Conservation (phyloP, 179 eudicot species). For the Silene vulgaris region DNA sequence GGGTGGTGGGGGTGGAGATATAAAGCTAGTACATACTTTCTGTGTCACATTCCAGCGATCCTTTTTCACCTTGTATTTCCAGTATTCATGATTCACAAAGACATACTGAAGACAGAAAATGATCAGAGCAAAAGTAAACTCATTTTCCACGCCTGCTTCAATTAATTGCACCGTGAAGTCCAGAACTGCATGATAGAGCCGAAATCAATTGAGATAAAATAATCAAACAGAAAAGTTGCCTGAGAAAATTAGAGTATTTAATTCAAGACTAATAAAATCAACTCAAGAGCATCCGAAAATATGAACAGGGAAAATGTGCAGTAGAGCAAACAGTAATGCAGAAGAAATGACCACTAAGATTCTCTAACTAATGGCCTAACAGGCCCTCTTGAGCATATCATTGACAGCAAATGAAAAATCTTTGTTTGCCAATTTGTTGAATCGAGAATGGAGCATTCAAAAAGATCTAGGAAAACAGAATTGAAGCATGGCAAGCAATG, state of each 20-base stretch:
- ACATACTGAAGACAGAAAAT: slow-evolving; percentile 84
- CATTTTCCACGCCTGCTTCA: slow-evolving; percentile 75
- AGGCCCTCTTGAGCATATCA: not conserved
- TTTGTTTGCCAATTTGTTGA: not conserved
- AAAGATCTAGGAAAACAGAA: not conserved
- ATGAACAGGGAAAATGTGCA: not conserved
- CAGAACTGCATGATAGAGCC: slow-evolving; percentile 25
- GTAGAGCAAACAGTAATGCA: not conserved
- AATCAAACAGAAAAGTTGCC: not conserved
- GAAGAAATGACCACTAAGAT: slow-evolving; percentile 5
- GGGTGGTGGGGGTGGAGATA: not conserved
- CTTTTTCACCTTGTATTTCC: slow-evolving; percentile 89
- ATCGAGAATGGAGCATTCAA: not conserved
- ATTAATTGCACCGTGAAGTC: slow-evolving; percentile 76
- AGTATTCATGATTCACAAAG: slow-evolving; percentile 72
- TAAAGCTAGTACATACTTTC: slow-evolving; percentile 50
- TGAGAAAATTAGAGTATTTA: not conserved
- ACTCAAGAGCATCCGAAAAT: not conserved
- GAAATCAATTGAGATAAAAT: slow-evolving; percentile 4
- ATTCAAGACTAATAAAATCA: not conserved
- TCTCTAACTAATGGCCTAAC: not conserved
- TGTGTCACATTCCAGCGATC: slow-evolving; percentile 92
- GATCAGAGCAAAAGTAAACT: slow-evolving; percentile 57
- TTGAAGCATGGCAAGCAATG: too few species aligned
- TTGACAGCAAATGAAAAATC: not conserved